These are phyloP conservation scores for Cyclotella kingstonii DNA, from an alignment of 108 stramenopile genomes.

Conservation along the genomic window DNA sequence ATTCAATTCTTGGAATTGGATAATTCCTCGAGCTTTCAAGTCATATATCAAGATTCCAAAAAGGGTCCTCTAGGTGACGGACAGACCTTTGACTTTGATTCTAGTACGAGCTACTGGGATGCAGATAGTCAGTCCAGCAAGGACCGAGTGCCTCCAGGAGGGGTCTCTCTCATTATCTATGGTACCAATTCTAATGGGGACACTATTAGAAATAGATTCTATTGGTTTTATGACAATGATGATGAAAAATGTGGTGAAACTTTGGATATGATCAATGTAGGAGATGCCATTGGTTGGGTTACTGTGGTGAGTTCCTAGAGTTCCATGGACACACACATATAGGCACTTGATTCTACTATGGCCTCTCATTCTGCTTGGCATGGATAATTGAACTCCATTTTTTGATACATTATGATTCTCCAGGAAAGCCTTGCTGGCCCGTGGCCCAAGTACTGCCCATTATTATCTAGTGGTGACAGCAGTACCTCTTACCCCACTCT, in stretches of 20 bases:
- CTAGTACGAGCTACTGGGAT: too few species aligned
- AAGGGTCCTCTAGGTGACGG: constrained; percentile 6
- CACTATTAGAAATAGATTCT: constrained; percentile 37
- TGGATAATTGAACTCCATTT: neutral
- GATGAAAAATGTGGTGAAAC: constrained; percentile 7
- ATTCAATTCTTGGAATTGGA: constrained; percentile 25
- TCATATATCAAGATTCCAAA: constrained; percentile 10
- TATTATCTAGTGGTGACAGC: constrained; percentile 1
- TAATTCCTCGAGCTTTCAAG: constrained; percentile 1
- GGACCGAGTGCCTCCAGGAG: constrained; percentile 19
- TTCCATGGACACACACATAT: neutral
- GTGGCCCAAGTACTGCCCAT: constrained; percentile 26
- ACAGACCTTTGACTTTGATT: constrained; percentile 6
- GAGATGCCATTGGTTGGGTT: constrained; percentile 42
- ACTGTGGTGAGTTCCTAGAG: constrained; percentile 25
- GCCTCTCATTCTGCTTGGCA: neutral
- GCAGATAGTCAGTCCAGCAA: neutral
- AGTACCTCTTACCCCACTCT: too few species aligned
- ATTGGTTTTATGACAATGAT: constrained; percentile 23
- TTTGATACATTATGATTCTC: neutral
- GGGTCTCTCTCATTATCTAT: constrained; percentile 36
- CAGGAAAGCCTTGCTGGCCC: constrained; percentile 21
- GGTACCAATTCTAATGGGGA: constrained; percentile 21
- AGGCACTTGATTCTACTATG: neutral
- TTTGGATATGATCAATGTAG: constrained; percentile 13